phyloP scores from a whole-genome alignment of 2,329 filamentous ascomycete genomes.

The Epichloe typhina region DNA sequence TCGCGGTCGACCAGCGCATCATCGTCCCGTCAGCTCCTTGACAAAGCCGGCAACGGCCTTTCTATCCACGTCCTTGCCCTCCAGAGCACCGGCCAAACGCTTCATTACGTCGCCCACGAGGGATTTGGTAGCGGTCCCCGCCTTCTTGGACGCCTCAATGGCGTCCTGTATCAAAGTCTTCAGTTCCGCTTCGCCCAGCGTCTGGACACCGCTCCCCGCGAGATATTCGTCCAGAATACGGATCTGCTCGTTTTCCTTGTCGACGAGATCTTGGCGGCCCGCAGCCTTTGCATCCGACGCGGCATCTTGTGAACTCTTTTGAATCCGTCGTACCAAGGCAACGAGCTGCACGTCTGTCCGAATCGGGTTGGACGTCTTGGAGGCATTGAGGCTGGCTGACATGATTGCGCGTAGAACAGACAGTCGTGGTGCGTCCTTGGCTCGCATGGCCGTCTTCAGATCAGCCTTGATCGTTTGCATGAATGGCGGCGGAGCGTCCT shows the following conservation, averaged over 20 bases:
- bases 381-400: constrained; percentile 59
- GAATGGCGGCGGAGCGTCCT: constrained; percentile 29
- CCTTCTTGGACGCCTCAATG: constrained; percentile 35
- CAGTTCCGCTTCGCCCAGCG: constrained; percentile 45
- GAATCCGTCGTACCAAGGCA: constrained; percentile 50
- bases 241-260: constrained; percentile 56
- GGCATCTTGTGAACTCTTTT: constrained; percentile 43
- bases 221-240: constrained; percentile 53
- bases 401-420: constrained; percentile 56
- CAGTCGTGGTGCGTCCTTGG: constrained; percentile 51
- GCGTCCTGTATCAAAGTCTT: constrained; percentile 36
- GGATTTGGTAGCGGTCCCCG: constrained; percentile 30
- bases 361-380: constrained; percentile 59
- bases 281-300: constrained; percentile 50
- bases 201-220: constrained; percentile 43
- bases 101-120: constrained; percentile 51
- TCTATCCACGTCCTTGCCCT: constrained; percentile 52
- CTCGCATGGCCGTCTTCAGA: constrained; percentile 52
- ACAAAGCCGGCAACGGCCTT: constrained; percentile 47
- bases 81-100: constrained; percentile 39
- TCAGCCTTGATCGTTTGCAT: constrained; percentile 44
- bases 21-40: constrained; percentile 30
- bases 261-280: constrained; percentile 53
- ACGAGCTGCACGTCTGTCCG: constrained; percentile 57
- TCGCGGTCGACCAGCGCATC: background rate